Evolutionary conservation across 352 stramenopile genomes (phyloP).

Genomic region (Plasmopara muralis): DNA sequence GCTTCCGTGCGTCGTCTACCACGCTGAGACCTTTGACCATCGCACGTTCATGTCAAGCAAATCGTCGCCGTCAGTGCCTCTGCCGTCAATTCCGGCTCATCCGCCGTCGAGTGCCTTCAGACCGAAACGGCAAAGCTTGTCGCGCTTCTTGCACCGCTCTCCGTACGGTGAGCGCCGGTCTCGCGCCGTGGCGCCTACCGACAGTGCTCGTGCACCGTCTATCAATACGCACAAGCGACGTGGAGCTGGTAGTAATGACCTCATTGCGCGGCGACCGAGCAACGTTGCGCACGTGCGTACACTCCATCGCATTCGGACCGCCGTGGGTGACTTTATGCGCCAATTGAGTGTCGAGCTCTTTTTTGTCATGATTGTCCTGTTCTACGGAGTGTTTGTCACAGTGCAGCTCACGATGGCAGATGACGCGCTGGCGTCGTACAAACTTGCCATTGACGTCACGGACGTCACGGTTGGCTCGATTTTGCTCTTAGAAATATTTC

Average conservation of each 20-base stretch:
- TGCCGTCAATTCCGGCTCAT: constrained; percentile 14
- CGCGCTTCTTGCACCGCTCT: constrained; percentile 51
- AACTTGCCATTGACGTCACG: constrained; percentile 64
- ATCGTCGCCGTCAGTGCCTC: constrained; percentile 20
- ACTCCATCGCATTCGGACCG: constrained; percentile 40
- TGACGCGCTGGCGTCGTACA: constrained; percentile 41
- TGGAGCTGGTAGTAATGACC: constrained; percentile 32
- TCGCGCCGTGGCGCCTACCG: constrained; percentile 48
- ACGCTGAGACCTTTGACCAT: constrained; percentile 11
- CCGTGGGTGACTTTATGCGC: constrained; percentile 76
- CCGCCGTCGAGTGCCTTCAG: constrained; percentile 27
- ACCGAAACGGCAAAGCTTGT: constrained; percentile 55
- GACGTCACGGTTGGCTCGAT: constrained; percentile 83
- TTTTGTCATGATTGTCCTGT: constrained; percentile 84
- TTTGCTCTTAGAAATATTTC: constrained; percentile 65
- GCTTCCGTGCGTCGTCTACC: not conserved
- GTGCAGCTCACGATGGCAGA: constrained; percentile 77
- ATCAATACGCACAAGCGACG: constrained; percentile 20
- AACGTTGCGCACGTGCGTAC: constrained; percentile 23
- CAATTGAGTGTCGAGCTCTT: constrained; percentile 82
- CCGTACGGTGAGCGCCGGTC: constrained; percentile 58
- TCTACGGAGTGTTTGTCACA: constrained; percentile 79
- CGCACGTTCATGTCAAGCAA: constrained; percentile 19
- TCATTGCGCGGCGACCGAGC: constrained; percentile 29
- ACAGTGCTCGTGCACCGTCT: constrained; percentile 18